Evolutionary conservation across 495 filamentous ascomycete species (phyloP).

Genomic region (Elasticomyces elasticus): DNA sequence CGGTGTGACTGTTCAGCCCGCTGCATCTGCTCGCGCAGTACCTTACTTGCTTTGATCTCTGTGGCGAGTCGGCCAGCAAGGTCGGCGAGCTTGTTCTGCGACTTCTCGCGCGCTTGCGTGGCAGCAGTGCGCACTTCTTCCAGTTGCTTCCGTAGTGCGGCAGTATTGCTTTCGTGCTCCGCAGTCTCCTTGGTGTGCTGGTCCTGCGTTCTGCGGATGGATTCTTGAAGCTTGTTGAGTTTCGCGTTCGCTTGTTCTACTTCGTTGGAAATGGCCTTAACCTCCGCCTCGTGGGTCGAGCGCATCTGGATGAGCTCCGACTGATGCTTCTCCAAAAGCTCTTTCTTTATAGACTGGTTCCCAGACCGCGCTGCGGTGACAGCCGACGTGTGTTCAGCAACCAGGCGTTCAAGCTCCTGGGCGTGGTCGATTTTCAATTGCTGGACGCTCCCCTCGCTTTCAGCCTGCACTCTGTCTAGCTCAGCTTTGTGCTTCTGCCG

Average conservation of each 20-base stretch:
- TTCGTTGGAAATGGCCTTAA: background rate
- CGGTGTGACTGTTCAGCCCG: slow-evolving; percentile 9
- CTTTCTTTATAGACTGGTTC: too few relatives aligned
- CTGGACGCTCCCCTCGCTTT: background rate
- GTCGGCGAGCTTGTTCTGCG: slow-evolving; percentile 13
- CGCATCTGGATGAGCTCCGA: too few relatives aligned
- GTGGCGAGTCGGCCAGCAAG: slow-evolving; percentile 8
- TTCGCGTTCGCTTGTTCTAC: background rate
- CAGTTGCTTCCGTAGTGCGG: background rate
- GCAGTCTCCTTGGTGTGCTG: background rate
- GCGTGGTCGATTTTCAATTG: background rate
- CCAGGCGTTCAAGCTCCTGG: background rate
- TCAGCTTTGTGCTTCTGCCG: background rate
- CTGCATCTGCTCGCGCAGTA: slow-evolving; percentile 3
- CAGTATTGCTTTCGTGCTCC: background rate
- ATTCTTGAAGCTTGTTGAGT: background rate
- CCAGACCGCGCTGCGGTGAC: too few relatives aligned
- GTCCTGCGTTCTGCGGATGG: background rate
- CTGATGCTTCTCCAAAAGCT: too few relatives aligned
- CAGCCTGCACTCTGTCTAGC: background rate
- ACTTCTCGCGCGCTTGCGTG: slow-evolving; percentile 2
- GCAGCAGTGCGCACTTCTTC: background rate
- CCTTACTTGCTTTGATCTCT: slow-evolving; percentile 2
- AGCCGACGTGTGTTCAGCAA: background rate
- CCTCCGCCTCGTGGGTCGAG: background rate